Conservation (phyloP, 768 basidiomycete species). For the Pleurotus pulmonarius region DNA sequence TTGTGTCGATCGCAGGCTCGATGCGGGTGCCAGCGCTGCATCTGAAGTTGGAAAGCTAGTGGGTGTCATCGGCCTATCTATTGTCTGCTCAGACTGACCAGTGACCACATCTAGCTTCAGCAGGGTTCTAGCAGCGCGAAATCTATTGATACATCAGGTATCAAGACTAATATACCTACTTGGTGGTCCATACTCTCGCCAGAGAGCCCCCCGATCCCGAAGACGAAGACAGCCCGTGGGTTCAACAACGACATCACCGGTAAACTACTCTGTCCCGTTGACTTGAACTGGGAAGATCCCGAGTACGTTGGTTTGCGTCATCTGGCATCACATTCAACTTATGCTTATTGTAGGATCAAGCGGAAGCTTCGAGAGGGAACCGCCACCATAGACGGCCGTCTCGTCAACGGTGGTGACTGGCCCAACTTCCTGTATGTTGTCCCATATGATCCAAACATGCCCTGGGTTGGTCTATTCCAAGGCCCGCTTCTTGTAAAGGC, state of each 20-base stretch:
- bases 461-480: not conserved
- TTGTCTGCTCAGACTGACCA: not conserved
- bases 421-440: not conserved
- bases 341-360: too few relatives aligned
- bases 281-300: slow-evolving; percentile 14
- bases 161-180: not conserved
- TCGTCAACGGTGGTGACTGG: not conserved
- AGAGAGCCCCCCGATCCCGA: slow-evolving; percentile 5
- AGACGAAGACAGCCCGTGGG: slow-evolving; percentile 12
- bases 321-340: too few relatives aligned
- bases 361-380: not conserved
- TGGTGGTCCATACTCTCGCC: not conserved
- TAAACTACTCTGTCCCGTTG: slow-evolving; percentile 17
- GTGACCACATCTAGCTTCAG: not conserved
- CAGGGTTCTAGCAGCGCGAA: not conserved
- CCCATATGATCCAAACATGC: not conserved
- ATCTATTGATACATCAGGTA: not conserved
- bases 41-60: not conserved
- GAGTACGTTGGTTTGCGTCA: too few relatives aligned
- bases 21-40: too few relatives aligned
- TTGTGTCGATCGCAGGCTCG: too few relatives aligned
- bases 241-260: slow-evolving; percentile 17
- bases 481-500: not conserved
- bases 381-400: not conserved
- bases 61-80: not conserved